A percentile compares a stretch with the other conserved stretches of the same genome.
Evolutionary conservation across 163 green algal species (phyloP).

Genomic region (Prototheca stagnorum): DNA sequence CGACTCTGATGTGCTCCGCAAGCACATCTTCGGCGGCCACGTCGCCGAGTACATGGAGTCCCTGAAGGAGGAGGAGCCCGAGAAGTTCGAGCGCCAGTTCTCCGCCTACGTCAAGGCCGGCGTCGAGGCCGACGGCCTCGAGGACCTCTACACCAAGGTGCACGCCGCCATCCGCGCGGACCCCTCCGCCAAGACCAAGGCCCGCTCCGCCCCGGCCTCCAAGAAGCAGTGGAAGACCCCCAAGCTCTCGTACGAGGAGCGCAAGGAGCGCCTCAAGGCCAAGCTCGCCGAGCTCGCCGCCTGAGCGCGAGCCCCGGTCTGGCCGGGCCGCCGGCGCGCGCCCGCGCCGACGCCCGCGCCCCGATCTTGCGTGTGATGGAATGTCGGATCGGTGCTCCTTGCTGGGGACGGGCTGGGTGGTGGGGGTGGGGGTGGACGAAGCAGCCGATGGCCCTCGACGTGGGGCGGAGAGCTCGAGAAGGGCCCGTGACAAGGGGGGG

Average conservation of each 20-base stretch:
- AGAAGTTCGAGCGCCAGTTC: slow-evolving; percentile 93
- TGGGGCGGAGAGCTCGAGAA: no score
- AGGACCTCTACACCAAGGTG: slow-evolving; percentile 71
- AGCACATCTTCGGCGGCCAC: slow-evolving; percentile 94
- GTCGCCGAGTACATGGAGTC: slow-evolving; percentile 95
- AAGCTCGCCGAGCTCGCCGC: slow-evolving; percentile 21
- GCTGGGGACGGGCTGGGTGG: no score
- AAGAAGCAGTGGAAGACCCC: slow-evolving; percentile 54
- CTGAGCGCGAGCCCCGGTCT: neutral
- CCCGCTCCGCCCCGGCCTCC: slow-evolving; percentile 47
- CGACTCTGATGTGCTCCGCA: slow-evolving; percentile 78
- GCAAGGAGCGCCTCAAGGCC: slow-evolving; percentile 84
- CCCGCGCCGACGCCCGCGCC: no score
- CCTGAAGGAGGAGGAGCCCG: slow-evolving; percentile 85
- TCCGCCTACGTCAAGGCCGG: slow-evolving; percentile 70
- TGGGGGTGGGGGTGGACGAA: no score
- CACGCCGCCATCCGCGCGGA: slow-evolving; percentile 84
- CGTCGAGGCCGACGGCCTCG: slow-evolving; percentile 68
- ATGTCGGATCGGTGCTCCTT: no score
- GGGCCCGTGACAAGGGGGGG: no score
- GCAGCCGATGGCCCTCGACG: no score
- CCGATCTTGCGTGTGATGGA: no score
- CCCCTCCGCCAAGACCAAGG: slow-evolving; percentile 51
- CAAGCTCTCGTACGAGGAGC: slow-evolving; percentile 94
- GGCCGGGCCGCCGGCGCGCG: no score